These are phyloP conservation scores for Stellera chamaejasme DNA, from an alignment of 345 rosid genomes.

Conservation along the genomic window DNA sequence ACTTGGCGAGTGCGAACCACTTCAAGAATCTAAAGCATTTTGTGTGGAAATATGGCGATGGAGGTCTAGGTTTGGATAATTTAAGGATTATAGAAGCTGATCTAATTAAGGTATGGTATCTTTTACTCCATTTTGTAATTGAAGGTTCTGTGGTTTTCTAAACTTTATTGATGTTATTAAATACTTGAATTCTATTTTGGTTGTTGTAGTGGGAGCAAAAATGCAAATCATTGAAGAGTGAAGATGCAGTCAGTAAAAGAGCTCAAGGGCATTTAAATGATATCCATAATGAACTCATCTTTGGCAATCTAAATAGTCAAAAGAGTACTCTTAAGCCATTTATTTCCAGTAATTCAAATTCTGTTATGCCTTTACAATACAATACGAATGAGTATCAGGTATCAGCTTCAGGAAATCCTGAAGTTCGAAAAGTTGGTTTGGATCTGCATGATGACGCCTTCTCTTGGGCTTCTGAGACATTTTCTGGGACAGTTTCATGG, in stretches of 20 bases:
- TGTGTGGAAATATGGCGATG: conserved; percentile 61
- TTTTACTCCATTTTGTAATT: background rate
- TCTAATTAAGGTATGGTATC: conserved; percentile 45
- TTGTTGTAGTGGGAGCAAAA: conserved; percentile 61
- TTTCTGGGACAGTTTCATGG: conserved; percentile 14
- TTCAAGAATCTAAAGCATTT: conserved; percentile 74
- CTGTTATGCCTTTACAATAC: conserved; percentile 90
- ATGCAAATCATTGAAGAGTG: conserved; percentile 43
- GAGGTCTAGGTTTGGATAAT: conserved; percentile 43
- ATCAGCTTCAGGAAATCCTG: conserved; percentile 36
- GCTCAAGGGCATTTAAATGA: conserved; percentile 45
- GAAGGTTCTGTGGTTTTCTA: background rate
- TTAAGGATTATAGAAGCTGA: conserved; percentile 50
- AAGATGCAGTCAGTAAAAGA: conserved; percentile 27
- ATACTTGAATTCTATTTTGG: conserved; percentile 7
- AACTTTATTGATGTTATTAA: background rate
- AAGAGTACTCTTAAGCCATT: conserved; percentile 32
- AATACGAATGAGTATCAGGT: conserved; percentile 84
- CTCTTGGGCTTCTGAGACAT: conserved; percentile 13
- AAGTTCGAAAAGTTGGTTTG: conserved; percentile 28
- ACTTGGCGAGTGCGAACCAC: conserved; percentile 61
- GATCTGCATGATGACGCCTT: conserved; percentile 20
- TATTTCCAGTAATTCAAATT: conserved; percentile 30
- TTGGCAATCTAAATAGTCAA: conserved; percentile 38
- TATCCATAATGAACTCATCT: conserved; percentile 58